Evolutionary conservation across 2,329 filamentous ascomycete species (phyloP).

Genomic region (Sclerotinia glacialis): DNA sequence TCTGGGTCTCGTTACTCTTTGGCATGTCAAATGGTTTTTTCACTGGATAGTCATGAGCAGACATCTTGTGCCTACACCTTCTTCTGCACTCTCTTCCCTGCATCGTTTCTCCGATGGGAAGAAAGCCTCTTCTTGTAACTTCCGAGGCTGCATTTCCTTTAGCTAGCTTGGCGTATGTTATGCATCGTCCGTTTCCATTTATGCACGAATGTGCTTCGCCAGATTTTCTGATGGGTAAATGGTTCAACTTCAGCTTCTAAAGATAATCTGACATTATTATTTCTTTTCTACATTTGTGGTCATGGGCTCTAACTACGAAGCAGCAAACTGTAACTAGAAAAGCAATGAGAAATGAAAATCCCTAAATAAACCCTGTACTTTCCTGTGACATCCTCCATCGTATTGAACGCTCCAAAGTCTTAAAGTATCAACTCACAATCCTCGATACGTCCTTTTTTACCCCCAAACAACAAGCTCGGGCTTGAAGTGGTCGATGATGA

Average conservation of each 20-base stretch:
- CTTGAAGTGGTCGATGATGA: neutral
- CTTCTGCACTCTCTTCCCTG: constrained; percentile 29
- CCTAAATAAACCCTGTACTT: constrained; percentile 10
- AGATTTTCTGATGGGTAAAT: constrained; percentile 9
- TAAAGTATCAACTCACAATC: no score
- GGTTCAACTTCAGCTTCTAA: constrained; percentile 3
- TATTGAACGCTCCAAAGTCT: neutral
- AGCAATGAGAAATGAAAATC: constrained; percentile 28
- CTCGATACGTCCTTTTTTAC: neutral
- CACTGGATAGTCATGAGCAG: constrained; percentile 34
- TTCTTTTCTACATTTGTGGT: constrained; percentile 26
- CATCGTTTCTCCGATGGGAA: constrained; percentile 5
- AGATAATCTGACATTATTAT: constrained; percentile 30
- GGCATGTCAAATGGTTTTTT: constrained; percentile 31
- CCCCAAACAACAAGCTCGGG: neutral
- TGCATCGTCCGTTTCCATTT: constrained; percentile 12
- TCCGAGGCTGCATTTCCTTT: constrained; percentile 19
- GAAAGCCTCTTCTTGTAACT: constrained; percentile 20
- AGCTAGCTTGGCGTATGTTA: constrained; percentile 16
- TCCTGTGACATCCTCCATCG: neutral
- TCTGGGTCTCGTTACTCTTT: constrained; percentile 25
- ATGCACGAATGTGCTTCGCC: constrained; percentile 18
- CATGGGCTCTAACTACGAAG: constrained; percentile 25
- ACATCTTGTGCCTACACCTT: constrained; percentile 35
- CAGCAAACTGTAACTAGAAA: constrained; percentile 35